Evolutionary conservation across 495 filamentous ascomycete genomes (phyloP), one percentile per base, ranked within the genome.

Genomic region (Hypoxylon lienhwacheense): DNA sequence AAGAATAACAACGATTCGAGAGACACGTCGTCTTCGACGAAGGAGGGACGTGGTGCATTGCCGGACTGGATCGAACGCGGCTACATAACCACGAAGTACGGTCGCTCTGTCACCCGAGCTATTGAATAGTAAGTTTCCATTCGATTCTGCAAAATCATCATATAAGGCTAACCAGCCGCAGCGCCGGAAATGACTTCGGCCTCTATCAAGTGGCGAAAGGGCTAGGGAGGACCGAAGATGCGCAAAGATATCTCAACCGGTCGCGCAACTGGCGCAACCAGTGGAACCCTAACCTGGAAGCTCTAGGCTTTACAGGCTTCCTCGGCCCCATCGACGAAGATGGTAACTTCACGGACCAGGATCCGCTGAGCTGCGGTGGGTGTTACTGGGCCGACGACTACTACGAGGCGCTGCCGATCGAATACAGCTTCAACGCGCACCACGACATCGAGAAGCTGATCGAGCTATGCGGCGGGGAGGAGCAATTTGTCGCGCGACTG

Each of bases 221-320:
- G 0, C 64, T 87, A 1, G 76, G 72, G 4, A 78, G 79, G 25
- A 35, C 45, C 0, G 68, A 69, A 0, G 85, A 88, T 44, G 72
- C 76, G 4, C 21, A 68, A 4, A 86, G 79, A 49, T 90, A 90
- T 53, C 69, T 87, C 17, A 69, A 76, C 36, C 79, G 87, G 1
- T 85, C 82, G 0, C 75, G 77, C 5, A 84, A 87, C 50, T 90
- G 87, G 87, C 74, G 81, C 6, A 87, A 88, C 61, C 85, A 88
- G 54, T 91, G 85, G 84, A 83, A 87, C 64, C 58, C 77, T 0
- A 61, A 76, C 28, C 71, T 76, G 1, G 77, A 72, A 0, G 78
- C 80, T 0, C 69, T 86, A 0, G 76, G 73, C 7, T 86, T 83
- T 63, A 72, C 71, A 1, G 85, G 86, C 7, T 89, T 88, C 65